phyloP scores from a whole-genome alignment of 2,329 filamentous ascomycete genomes.

The Passalora sequoiae region DNA sequence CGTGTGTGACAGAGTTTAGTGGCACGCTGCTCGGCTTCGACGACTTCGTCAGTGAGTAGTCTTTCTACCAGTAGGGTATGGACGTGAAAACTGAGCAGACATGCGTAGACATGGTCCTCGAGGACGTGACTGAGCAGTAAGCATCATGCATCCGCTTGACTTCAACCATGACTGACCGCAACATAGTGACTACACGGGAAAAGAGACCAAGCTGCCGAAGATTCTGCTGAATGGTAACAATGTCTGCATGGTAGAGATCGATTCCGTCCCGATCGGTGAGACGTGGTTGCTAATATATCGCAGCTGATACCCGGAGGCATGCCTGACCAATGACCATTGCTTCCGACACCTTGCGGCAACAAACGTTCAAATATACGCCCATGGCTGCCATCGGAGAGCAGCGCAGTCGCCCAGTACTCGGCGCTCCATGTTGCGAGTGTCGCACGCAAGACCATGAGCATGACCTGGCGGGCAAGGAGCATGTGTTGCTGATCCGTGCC shows the following conservation, averaged over 20 bases:
- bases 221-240: slow-evolving; percentile 97
- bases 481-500: too few relatives aligned
- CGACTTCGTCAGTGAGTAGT: slow-evolving; percentile 95
- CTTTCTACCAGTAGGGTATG: too few relatives aligned
- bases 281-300: background rate
- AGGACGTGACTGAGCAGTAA: slow-evolving; percentile 87
- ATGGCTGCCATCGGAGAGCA: too few relatives aligned
- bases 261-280: slow-evolving; percentile 22
- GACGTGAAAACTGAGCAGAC: too few relatives aligned
- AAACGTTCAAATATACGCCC: too few relatives aligned
- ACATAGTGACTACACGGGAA: slow-evolving; percentile 78
- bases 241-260: slow-evolving; percentile 99
- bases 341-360: too few relatives aligned
- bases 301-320: slow-evolving; percentile 11
- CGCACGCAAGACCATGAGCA: too few relatives aligned
- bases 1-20: slow-evolving; percentile 69
- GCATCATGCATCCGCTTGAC: slow-evolving; percentile 48
- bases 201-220: slow-evolving; percentile 81
- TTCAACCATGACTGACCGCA: slow-evolving; percentile 3
- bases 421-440: too few relatives aligned
- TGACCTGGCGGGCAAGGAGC: too few relatives aligned
- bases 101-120: slow-evolving; percentile 86
- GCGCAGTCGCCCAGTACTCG: too few relatives aligned
- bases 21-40: slow-evolving; percentile 94
- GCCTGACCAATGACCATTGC: too few relatives aligned